Evolutionary conservation across 257 asterid genomes (phyloP), one percentile per base, ranked within the genome.

Genomic region (Knoxia roxburghii): DNA sequence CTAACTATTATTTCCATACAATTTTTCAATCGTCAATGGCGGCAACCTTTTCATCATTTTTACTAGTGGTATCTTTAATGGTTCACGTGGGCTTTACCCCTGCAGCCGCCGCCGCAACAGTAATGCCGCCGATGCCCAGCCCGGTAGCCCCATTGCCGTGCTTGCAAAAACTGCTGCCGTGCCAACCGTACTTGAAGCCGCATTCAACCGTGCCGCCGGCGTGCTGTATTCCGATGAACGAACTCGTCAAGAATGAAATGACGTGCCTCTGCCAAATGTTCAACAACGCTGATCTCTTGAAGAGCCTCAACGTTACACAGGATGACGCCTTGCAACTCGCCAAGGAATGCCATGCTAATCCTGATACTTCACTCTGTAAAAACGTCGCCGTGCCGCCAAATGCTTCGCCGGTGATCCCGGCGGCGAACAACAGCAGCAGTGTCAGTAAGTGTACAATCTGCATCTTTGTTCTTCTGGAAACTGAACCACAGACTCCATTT

Each of bases 181-280:
- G 91, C 48, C 75, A 80, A 71, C 64, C 81, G 0, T 81, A 65
- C 61, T 68, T 85, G 55, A 69, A 76, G 75, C 59, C 68, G 1
- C 49, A 75, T 6, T 0, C 76, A 64, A 4, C 71, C 21, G 71
- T 79, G 23, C 69, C 87, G 39, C 8, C 75, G 30, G 5, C 74
- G 12, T 82, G 88, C 64, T 85, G 90, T 43, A 59, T 41, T 70
- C 83, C 21, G 8, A 0, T 61, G 66, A 77, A 77, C 7, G 39
- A 78, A 51, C 58, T 82, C 21, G 67, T 76, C 0, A 32, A 29
- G 37, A 20, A n/a, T 17, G 80, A 82, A 24, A 7, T 40, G 18
- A 50, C 62, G 23, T 85, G 86, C 62, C 82, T 85, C 7, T 80
- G 85, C 79, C 57, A 60, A 23, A 68, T 83, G 0, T 80, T 85